phyloP scores from a whole-genome alignment of 768 basidiomycete genomes.

The Imleria badia region DNA sequence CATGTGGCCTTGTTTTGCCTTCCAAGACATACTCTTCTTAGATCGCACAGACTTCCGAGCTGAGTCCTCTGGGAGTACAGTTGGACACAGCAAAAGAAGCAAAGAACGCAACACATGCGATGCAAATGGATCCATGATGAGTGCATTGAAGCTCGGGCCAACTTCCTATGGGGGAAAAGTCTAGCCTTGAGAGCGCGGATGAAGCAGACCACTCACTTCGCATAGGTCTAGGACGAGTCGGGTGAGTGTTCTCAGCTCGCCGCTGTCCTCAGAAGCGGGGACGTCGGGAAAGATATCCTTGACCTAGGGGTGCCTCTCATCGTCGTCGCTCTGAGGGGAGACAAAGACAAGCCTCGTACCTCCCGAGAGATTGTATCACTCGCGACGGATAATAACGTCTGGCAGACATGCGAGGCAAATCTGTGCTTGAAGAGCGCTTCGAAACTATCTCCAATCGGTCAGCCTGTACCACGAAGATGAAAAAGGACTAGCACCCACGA shows the following conservation, averaged over 20 bases:
- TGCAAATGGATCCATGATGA: constrained; percentile 84
- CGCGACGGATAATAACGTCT: constrained; percentile 78
- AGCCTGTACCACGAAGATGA: constrained; percentile 4
- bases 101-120: constrained; percentile 88
- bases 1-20: constrained; percentile 76
- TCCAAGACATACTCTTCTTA: constrained; percentile 82
- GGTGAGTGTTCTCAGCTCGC: constrained; percentile 67
- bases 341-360: constrained; percentile 36
- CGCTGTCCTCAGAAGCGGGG: constrained; percentile 48
- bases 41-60: constrained; percentile 58
- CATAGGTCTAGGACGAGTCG: constrained; percentile 63
- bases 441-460: constrained; percentile 43
- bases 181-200: constrained; percentile 16
- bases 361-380: constrained; percentile 66
- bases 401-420: constrained; percentile 95
- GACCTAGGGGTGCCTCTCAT: constrained; percentile 36
- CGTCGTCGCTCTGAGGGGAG: neutral
- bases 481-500: constrained; percentile 58
- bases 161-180: constrained; percentile 57
- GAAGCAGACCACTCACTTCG: constrained; percentile 46
- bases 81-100: constrained; percentile 72
- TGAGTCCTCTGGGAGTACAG: constrained; percentile 42
- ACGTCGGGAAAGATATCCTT: constrained; percentile 53
- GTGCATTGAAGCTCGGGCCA: constrained; percentile 53
- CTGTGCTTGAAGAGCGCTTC: constrained; percentile 69